phyloP scores from a whole-genome alignment of 139 green algal genomes.

The Ettlia oleoabundans region DNA sequence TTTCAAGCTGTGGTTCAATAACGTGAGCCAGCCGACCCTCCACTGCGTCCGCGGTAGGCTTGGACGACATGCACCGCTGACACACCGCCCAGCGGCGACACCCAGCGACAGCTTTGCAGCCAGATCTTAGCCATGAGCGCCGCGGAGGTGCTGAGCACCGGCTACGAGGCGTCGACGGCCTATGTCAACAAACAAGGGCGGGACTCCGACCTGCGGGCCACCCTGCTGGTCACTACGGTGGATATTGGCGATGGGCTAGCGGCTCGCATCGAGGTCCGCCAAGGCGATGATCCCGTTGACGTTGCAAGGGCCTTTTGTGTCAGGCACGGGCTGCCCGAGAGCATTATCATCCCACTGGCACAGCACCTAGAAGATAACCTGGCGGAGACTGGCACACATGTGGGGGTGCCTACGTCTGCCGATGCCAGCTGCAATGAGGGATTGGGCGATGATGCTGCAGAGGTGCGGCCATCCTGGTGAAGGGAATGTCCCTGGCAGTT shows the following conservation, averaged over 20 bases:
- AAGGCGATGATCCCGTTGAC: conserved; percentile 68
- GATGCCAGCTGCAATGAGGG: too few relatives aligned
- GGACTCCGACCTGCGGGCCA: neutral
- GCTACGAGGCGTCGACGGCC: neutral
- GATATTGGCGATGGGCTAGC: conserved; percentile 76
- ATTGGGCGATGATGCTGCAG: too few relatives aligned
- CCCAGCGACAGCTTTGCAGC: neutral
- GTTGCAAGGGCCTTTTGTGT: conserved; percentile 72
- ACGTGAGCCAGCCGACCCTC: neutral
- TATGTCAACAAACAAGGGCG: neutral
- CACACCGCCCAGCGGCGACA: neutral
- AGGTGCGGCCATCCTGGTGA: too few relatives aligned
- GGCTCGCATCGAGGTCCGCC: conserved; percentile 68
- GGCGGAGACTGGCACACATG: too few relatives aligned
- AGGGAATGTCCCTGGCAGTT: too few relatives aligned
- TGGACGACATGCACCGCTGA: neutral
- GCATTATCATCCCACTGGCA: conserved; percentile 68
- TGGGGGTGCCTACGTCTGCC: too few relatives aligned
- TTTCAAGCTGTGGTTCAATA: too few relatives aligned
- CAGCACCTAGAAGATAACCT: conserved; percentile 79
- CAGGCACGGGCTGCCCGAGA: conserved; percentile 64
- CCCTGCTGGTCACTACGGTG: conserved; percentile 85
- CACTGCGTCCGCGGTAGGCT: too few relatives aligned
- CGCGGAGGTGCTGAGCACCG: neutral
- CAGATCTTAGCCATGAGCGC: neutral